phyloP scores from a whole-genome alignment of 1,284 basidiomycete species.

The Mrakiaceae sp. region DNA sequence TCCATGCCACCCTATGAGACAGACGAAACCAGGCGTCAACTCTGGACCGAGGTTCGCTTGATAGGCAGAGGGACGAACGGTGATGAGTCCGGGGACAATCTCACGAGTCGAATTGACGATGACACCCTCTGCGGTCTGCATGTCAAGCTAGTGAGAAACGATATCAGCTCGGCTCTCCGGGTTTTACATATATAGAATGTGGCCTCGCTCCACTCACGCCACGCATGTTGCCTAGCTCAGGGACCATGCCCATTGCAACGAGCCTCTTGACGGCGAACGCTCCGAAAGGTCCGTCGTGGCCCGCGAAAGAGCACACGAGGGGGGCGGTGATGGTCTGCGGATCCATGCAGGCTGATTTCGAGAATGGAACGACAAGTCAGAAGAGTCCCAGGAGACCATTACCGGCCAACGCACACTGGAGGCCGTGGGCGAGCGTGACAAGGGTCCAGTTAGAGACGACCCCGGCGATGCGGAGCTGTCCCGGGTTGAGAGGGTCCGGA shows the following conservation, averaged over 20 bases:
- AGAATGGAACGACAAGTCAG: constrained; percentile 9
- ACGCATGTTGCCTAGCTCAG: constrained; percentile 70
- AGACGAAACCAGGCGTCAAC: constrained; percentile 1
- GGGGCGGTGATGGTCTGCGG: constrained; percentile 72
- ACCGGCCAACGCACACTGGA: not conserved
- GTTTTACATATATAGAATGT: constrained; percentile 21
- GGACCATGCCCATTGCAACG: constrained; percentile 60
- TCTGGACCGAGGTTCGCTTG: constrained; percentile 21
- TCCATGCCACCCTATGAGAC: constrained; percentile 53
- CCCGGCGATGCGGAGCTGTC: constrained; percentile 59
- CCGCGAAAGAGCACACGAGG: constrained; percentile 40
- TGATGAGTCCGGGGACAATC: constrained; percentile 64
- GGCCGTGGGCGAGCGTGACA: constrained; percentile 61
- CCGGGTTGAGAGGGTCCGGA: constrained; percentile 41
- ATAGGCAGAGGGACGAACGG: constrained; percentile 29
- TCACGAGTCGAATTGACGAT: constrained; percentile 64
- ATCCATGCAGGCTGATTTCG: constrained; percentile 53
- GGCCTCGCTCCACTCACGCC: constrained; percentile 18
- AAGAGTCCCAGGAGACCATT: not conserved
- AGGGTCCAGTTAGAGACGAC: constrained; percentile 80
- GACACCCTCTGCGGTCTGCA: constrained; percentile 64
- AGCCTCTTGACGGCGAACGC: constrained; percentile 75
- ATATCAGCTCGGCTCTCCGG: constrained; percentile 6
- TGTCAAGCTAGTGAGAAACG: constrained; percentile 35
- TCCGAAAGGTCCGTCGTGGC: constrained; percentile 71